Evolutionary conservation across 805 yeast genomes (phyloP).

Genomic region (Kodamaea laetipori): DNA sequence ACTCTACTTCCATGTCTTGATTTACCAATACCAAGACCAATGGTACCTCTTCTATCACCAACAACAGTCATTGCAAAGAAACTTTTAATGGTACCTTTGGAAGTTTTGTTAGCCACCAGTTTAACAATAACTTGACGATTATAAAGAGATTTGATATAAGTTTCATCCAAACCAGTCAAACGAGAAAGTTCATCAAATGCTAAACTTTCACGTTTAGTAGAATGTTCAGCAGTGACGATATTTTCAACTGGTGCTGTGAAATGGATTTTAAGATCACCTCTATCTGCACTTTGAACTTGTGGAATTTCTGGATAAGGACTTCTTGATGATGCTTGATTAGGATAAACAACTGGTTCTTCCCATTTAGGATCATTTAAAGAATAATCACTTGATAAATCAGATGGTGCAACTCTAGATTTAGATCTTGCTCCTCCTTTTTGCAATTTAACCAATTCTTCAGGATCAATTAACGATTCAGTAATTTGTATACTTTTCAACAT

Average conservation of each 20-base stretch:
- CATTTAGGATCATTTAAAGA: constrained; percentile 71
- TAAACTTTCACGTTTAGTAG: constrained; percentile 34
- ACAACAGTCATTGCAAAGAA: constrained; percentile 84
- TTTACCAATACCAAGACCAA: constrained; percentile 94
- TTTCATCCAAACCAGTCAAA: constrained; percentile 66
- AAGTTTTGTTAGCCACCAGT: constrained; percentile 86
- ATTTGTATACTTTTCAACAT: constrained; percentile 77
- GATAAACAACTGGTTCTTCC: constrained; percentile 60
- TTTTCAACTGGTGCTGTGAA: constrained; percentile 27
- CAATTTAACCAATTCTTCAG: constrained; percentile 54
- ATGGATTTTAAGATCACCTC: constrained; percentile 41
- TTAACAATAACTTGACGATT: constrained; percentile 72
- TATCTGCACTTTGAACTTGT: constrained; percentile 54
- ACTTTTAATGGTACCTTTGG: constrained; percentile 84
- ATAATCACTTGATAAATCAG: constrained; percentile 66
- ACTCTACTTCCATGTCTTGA: constrained; percentile 73
- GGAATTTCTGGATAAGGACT: constrained; percentile 62
- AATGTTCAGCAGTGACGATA: constrained; percentile 17
- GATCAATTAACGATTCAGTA: constrained; percentile 75
- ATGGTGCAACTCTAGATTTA: constrained; percentile 61
- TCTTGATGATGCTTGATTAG: constrained; percentile 49
- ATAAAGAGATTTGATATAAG: constrained; percentile 59
- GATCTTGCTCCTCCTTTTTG: constrained; percentile 33
- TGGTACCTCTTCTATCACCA: constrained; percentile 91
- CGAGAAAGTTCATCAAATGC: constrained; percentile 54